Base-by-base conservation (phyloP, 148 eudicot species). In the Amaranthus hypochondriacus region DNA sequence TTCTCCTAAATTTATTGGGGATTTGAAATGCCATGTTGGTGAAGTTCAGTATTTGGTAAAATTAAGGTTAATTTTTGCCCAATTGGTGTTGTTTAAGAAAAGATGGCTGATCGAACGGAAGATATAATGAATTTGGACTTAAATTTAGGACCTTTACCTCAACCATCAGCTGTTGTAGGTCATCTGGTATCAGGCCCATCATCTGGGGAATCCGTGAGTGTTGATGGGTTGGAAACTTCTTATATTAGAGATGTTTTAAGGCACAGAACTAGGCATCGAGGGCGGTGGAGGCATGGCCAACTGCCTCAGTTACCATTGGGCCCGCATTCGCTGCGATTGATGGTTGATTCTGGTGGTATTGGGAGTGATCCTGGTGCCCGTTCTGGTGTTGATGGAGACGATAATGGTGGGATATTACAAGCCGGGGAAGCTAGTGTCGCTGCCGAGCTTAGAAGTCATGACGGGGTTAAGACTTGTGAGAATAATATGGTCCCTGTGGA, bases 61-160 rank as follows among this genome's bases (percentile, higher is more conserved):
- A 54, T 69, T 9, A 21, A 52, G 9, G 53, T 58, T 7, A 9
- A 62, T 50, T 60, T 67, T 73, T 28, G 39, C 68, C 42, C 50
- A 74, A 68, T 68, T 66, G 48, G 52, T 62, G 51, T 44, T 63
- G 54, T 43, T 28, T 39, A 21, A 57, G 65, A 66, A 72, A 64
- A 66, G 57, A 93, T 93, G 98, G 90, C 78, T 56, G 98, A 93
- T 72, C 88, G 90, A 70, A 84, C 70, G 21, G 83, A 83, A 4
- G 79, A 77, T 76, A 58, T 80, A 72, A 90, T 90, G 96, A 88
- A 93, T 81, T 90, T 93, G 56, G 98, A 93, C 84, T 84, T 93
- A 83, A 93, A 90, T 79, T 85, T 93, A 84, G 96, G 96, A 52
- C 94, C 90, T 55, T 73, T 82, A 61, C 77, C 80, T 14, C 80